Evolutionary conservation across 2,329 filamentous ascomycete genomes (phyloP), one percentile per base, ranked within the genome.

Genomic region (Chaetomium sp.): DNA sequence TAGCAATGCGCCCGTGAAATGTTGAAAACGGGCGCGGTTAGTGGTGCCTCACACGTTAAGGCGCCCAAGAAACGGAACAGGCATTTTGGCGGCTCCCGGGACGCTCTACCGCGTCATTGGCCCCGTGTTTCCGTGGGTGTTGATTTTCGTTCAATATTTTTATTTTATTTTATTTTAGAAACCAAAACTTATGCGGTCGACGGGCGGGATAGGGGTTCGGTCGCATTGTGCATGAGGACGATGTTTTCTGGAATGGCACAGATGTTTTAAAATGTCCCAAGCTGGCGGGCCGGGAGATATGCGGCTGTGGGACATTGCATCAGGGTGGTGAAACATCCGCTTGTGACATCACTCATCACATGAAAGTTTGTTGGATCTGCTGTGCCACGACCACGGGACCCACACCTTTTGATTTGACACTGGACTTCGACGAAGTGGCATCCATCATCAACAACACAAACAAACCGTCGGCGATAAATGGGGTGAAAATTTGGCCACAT

Each of bases 31-130:
- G 2, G 45, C 10, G 44, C 50, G 19, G n/a, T 56, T 42, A 14
- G 57, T 34, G 50, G 19, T 38, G 59, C 72, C 77, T 69, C 64
- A 80, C 78, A 76, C 71, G 64, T 78, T 76, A 53, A 80, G 71
- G 61, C 77, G 75, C 52, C 78, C 78, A 36, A 80, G 68, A 59
- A 81, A 79, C 7, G 77, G 78, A 49, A 80, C 71, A 49, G 78
- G 71, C 78, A 81, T 81, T 45, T 56, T 64, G 58, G 52, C 58
- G 35, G 54, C 35, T 59, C 36, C 45, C 47, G n/a, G n/a, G 36
- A 43, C 48, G 27, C 41, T 54, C 50, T 62, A 52, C 33, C 42
- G 46, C 46, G 19, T 56, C 59, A 59, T 61, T 43, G 51, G 42
- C 27, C 4, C 19, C 34, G 27, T 44, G 42, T 32, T 9, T 44